These are phyloP conservation scores for Trypanosoma rangeli DNA, from an alignment of 208 protist genomes.

Conservation along the genomic window DNA sequence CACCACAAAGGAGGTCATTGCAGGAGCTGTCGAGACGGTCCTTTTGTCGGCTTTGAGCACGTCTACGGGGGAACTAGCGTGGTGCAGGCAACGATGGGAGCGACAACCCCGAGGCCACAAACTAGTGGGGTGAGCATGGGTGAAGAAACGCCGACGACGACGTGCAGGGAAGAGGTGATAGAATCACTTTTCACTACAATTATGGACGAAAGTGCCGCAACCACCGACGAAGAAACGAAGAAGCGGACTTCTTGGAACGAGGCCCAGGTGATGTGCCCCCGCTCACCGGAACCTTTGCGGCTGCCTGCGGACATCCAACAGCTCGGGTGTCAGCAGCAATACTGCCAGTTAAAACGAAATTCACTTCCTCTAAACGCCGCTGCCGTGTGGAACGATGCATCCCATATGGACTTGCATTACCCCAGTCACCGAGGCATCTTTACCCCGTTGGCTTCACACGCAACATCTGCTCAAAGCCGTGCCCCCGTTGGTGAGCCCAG, in stretches of 20 bases:
- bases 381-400: not conserved
- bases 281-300: not conserved
- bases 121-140: not conserved
- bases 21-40: not conserved
- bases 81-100: not conserved
- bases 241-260: not conserved
- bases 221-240: not conserved
- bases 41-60: not conserved
- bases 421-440: not conserved
- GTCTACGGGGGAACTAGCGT: not conserved
- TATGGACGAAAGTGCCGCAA: constrained; percentile 1
- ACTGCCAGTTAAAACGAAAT: not conserved
- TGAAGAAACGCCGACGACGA: not conserved
- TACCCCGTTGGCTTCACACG: not conserved
- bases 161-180: not conserved
- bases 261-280: no score
- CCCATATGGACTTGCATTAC: not conserved
- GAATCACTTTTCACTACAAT: not conserved
- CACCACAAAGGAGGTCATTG: not conserved
- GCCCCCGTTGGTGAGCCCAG: not conserved
- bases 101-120: not conserved
- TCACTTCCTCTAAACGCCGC: not conserved
- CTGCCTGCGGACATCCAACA: not conserved
- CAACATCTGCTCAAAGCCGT: not conserved
- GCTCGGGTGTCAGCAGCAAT: not conserved